Conservation (phyloP, 2,329 filamentous ascomycete genomes). For the Epichloe elymi region DNA sequence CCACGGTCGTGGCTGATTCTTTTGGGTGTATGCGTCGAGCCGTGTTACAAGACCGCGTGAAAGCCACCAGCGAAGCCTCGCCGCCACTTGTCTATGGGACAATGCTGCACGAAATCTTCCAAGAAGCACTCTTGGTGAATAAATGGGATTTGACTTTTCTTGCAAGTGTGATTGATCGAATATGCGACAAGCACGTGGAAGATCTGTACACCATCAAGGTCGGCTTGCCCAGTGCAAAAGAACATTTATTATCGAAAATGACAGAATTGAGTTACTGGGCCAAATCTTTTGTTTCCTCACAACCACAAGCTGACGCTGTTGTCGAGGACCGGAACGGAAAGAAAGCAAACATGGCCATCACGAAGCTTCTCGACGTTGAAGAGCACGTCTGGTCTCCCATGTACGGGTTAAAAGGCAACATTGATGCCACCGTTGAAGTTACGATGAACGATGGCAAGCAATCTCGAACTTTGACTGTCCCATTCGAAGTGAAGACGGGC, state of each 20-base stretch:
- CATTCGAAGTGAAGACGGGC: conserved; percentile 92
- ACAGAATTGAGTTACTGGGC: conserved; percentile 75
- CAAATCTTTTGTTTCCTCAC: conserved; percentile 58
- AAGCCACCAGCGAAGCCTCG: conserved; percentile 70
- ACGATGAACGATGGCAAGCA: conserved; percentile 59
- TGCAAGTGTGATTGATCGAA: conserved; percentile 48
- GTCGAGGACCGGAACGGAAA: conserved; percentile 70
- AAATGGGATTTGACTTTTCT: conserved; percentile 64
- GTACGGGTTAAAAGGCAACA: conserved; percentile 94
- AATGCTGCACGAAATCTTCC: conserved; percentile 89
- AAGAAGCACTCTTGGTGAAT: conserved; percentile 75
- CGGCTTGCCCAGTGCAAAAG: conserved; percentile 55
- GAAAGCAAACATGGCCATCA: conserved; percentile 70
- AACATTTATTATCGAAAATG: conserved; percentile 74
- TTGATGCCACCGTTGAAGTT: conserved; percentile 91
- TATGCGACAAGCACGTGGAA: conserved; percentile 69
- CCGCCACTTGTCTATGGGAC: conserved; percentile 82
- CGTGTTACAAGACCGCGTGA: conserved; percentile 88
- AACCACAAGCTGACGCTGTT: conserved; percentile 56
- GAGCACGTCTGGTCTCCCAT: conserved; percentile 97
- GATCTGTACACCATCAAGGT: conserved; percentile 81
- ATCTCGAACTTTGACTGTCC: conserved; percentile 62
- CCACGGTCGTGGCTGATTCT: conserved; percentile 92
- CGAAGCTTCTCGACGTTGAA: conserved; percentile 89
- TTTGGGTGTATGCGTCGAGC: conserved; percentile 84